phyloP scores from a whole-genome alignment of 306 rosid species.

The Fragaria nilgerrensis region DNA sequence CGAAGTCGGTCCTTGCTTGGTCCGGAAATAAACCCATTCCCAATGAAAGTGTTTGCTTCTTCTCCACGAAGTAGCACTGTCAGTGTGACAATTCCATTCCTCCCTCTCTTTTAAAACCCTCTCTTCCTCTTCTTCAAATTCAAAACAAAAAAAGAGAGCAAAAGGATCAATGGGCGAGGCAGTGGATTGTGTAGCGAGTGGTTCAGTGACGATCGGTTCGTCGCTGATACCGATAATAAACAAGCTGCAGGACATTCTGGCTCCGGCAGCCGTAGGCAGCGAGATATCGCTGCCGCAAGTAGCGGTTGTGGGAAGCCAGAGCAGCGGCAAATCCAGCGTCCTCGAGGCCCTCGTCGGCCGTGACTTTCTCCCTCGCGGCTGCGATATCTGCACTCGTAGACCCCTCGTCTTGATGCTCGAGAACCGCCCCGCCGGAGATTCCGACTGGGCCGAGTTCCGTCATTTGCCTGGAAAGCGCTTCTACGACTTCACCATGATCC shows the following conservation, averaged over 20 bases:
- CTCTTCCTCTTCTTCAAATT: too few species aligned
- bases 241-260: conserved; percentile 38
- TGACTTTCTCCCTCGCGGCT: conserved; percentile 40
- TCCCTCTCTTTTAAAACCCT: neutral
- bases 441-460: conserved; percentile 38
- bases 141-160: too few species aligned
- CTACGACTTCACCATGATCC: conserved; percentile 31
- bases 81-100: neutral
- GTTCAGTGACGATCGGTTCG: conserved; percentile 15
- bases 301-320: conserved; percentile 41
- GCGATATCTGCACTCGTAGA: conserved; percentile 37
- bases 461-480: conserved; percentile 40
- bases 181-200: neutral
- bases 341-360: conserved; percentile 44
- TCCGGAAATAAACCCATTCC: neutral
- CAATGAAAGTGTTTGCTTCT: neutral
- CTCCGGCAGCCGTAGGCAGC: conserved; percentile 17
- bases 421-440: conserved; percentile 15
- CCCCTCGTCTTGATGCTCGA: conserved; percentile 40
- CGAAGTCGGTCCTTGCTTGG: neutral
- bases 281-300: conserved; percentile 37
- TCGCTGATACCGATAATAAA: conserved; percentile 34
- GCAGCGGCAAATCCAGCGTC: conserved; percentile 43
- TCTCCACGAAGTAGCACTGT: neutral
- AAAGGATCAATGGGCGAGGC: conserved; percentile 21